These are phyloP conservation scores for Scedosporium boydii DNA, from an alignment of 2,329 filamentous ascomycete species.

Conservation along the genomic window DNA sequence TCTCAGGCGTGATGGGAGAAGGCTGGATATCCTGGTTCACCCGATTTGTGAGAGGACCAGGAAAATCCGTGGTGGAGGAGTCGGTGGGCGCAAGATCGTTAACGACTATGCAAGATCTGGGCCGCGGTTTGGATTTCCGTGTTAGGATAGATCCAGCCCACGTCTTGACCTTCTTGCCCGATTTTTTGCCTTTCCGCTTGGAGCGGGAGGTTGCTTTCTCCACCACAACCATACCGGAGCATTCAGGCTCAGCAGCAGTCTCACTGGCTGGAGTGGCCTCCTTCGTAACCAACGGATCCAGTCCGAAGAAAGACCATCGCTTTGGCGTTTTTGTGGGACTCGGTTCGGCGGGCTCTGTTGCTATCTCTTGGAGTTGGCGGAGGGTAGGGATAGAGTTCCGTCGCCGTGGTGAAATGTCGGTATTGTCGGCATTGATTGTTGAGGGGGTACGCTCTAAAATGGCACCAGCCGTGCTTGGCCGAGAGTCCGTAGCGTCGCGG, in stretches of 20 bases:
- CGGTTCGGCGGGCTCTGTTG: constrained; percentile 26
- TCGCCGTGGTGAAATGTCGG: constrained; percentile 31
- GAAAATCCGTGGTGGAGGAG: not conserved
- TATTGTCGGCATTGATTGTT: constrained; percentile 6
- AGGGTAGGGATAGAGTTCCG: constrained; percentile 52
- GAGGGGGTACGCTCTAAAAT: constrained; percentile 43
- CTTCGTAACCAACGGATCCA: constrained; percentile 38
- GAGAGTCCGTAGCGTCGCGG: constrained; percentile 34
- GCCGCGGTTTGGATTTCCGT: constrained; percentile 45
- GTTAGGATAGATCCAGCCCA: constrained; percentile 62
- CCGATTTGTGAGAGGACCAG: not conserved
- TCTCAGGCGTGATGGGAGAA: not conserved
- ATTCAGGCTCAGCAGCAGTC: not conserved
- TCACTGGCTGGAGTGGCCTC: not conserved
- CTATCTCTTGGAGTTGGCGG: constrained; percentile 24
- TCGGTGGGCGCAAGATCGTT: not conserved
- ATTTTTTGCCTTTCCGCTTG: constrained; percentile 23
- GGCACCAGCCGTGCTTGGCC: constrained; percentile 65
- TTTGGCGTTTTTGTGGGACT: constrained; percentile 44
- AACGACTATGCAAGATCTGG: constrained; percentile 17
- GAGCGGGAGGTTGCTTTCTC: constrained; percentile 7
- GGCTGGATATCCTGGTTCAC: not conserved
- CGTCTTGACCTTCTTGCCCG: constrained; percentile 62
- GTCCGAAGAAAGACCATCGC: constrained; percentile 53
- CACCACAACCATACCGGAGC: not conserved